A percentile compares a stretch with the other conserved stretches of the same genome.
phyloP scores from a whole-genome alignment of 768 basidiomycete genomes.

The Dacryopinax primogenitus region DNA sequence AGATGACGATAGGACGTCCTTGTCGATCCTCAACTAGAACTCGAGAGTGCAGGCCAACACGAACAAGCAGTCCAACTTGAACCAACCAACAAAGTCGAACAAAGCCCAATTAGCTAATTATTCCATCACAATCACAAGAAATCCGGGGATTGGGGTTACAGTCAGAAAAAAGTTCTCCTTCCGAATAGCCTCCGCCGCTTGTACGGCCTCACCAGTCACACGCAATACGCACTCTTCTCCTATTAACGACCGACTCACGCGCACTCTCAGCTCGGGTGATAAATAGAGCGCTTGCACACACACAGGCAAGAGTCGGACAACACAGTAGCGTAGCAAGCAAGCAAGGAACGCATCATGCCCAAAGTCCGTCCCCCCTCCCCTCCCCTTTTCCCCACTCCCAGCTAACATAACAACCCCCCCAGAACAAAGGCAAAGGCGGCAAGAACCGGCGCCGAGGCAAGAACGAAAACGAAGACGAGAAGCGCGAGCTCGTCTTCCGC shows the following conservation, averaged over 20 bases:
- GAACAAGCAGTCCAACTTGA: too few relatives aligned
- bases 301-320: neutral
- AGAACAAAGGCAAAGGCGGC: conserved; percentile 53
- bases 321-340: neutral
- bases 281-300: too few relatives aligned
- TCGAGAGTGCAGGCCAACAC: too few relatives aligned
- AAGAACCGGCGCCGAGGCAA: conserved; percentile 99
- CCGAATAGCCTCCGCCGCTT: neutral
- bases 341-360: neutral
- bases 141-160: too few relatives aligned
- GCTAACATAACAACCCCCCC: neutral
- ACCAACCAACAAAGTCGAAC: too few relatives aligned
- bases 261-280: too few relatives aligned
- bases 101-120: too few relatives aligned
- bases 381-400: neutral
- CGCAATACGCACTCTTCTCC: neutral
- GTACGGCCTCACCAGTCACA: neutral
- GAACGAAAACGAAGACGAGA: conserved; percentile 98
- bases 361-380: neutral
- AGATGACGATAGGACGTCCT: too few relatives aligned
- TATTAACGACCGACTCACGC: neutral
- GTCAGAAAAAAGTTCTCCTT: neutral
- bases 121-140: too few relatives aligned
- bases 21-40: too few relatives aligned
- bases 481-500: conserved; percentile 95